These are phyloP conservation scores for Xylariales sp. DNA, from an alignment of 2,329 filamentous ascomycete species.

Conservation along the genomic window DNA sequence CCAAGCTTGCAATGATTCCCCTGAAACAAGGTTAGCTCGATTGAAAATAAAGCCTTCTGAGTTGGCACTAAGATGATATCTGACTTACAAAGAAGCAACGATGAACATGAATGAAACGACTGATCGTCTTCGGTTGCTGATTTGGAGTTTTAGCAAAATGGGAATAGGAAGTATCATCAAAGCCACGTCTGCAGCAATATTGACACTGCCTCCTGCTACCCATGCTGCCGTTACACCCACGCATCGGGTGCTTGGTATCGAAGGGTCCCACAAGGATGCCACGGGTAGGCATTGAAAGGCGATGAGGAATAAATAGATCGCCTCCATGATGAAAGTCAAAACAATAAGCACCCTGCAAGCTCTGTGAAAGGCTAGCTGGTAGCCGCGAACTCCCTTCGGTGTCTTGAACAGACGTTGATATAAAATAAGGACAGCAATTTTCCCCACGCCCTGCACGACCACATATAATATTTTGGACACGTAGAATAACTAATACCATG, in stretches of 20 bases:
- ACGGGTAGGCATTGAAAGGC: constrained; percentile 4
- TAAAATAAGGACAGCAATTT: constrained; percentile 1
- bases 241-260: neutral
- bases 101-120: constrained; percentile 1
- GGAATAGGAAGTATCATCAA: constrained; percentile 4
- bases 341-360: constrained; percentile 3
- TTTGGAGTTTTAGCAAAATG: constrained; percentile 2
- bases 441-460: constrained; percentile 2
- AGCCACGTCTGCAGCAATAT: constrained; percentile 2
- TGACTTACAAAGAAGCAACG: constrained; percentile 4
- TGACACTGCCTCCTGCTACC: constrained; percentile 1
- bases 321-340: constrained; percentile 3
- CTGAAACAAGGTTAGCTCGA: neutral
- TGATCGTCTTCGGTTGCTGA: neutral
- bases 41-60: neutral
- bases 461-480: constrained; percentile 4
- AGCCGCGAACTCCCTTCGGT: neutral
- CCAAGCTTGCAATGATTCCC: constrained; percentile 3
- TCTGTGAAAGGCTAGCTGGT: neutral
- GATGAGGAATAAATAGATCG: constrained; percentile 3
- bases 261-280: constrained; percentile 4
- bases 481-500: constrained; percentile 1
- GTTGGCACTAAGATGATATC: neutral
- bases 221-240: neutral
- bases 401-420: constrained; percentile 4